Evolutionary conservation across 768 basidiomycete genomes (phyloP).

Genomic region (Kwoniella sp.): DNA sequence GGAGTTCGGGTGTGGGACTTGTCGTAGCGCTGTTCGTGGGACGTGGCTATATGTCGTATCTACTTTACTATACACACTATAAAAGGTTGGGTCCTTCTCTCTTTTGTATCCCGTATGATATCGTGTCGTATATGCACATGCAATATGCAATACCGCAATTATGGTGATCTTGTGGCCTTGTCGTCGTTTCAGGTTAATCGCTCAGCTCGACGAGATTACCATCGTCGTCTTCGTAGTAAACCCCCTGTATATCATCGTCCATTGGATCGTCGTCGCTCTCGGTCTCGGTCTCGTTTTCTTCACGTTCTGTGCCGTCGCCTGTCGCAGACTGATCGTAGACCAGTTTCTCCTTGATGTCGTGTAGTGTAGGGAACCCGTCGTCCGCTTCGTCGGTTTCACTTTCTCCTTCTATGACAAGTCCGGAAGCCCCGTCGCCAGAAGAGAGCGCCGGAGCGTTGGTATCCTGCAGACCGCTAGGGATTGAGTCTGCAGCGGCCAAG

Average conservation of each 20-base stretch:
- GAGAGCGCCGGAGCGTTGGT: background rate
- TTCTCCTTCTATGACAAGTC: too few species aligned
- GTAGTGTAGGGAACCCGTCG: background rate
- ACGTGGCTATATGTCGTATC: too few species aligned
- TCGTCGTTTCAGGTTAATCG: constrained; percentile 5
- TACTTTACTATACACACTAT: too few species aligned
- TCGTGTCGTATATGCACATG: too few species aligned
- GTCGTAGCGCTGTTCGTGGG: too few species aligned
- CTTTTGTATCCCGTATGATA: too few species aligned
- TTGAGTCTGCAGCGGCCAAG: background rate
- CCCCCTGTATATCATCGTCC: constrained; percentile 41
- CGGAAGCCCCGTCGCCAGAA: too few species aligned
- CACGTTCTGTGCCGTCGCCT: constrained; percentile 1
- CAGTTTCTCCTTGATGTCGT: background rate
- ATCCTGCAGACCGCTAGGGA: background rate
- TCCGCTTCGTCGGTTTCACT: background rate
- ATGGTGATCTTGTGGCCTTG: background rate
- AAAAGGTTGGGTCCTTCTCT: too few species aligned
- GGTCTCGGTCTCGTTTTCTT: constrained; percentile 6
- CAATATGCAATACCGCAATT: too few species aligned
- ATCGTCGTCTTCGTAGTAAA: constrained; percentile 36
- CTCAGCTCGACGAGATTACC: constrained; percentile 32
- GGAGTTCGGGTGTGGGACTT: background rate
- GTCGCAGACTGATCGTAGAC: background rate
- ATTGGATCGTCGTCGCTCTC: constrained; percentile 30